Evolutionary conservation across 2,329 filamentous ascomycete species (phyloP), one percentile per base, ranked within the genome.

Genomic region (Neofusicoccum parvum): DNA sequence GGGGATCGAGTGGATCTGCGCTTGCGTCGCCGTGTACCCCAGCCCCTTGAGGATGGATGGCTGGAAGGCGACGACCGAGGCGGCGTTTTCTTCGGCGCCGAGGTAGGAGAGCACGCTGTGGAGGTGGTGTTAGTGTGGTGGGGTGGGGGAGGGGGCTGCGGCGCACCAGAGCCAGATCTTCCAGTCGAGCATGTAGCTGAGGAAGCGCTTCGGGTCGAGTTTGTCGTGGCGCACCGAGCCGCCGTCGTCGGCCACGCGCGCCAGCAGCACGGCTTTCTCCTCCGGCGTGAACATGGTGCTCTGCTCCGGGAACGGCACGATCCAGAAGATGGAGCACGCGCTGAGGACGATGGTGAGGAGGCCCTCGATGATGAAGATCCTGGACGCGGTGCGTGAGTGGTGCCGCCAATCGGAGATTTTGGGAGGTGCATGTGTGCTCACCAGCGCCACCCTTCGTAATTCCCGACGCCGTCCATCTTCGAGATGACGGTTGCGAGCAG

Each of bases 401-500:
- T 60, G 34, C 71, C 71, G 65, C 75, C 73, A 54, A 74, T 73
- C 17, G 59, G 23, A 45, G 59, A 20, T 71, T 72, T 63, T 59
- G 7, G 14, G 6, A 72, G 23, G 12, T 17, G 5, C 27, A 75
- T 73, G 20, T 23, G 20, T 23, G 70, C 72, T 69, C n/a, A 64
- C 75, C 76, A 79, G 27, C 74, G 74, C 76, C 76, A 79, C 45
- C 76, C 77, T 51, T 75, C 69, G 56, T 78, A 76, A 34, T 74
- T 85, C n/a, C 80, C 81, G 12, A 82, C 80, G 39, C 81, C 80
- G 72, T 90, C 85, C 67, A 89, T 83, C 69, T 90, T 88, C 45
- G 79, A 80, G 70, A 91, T 90, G 49, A 73, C 74, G 64, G 75
- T 85, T 1, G 87, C 86, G 1, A 89, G 79, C 6, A 89, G 75